These are phyloP conservation scores for Penicillium sp. DNA, from an alignment of 2,329 filamentous ascomycete species.

Conservation along the genomic window DNA sequence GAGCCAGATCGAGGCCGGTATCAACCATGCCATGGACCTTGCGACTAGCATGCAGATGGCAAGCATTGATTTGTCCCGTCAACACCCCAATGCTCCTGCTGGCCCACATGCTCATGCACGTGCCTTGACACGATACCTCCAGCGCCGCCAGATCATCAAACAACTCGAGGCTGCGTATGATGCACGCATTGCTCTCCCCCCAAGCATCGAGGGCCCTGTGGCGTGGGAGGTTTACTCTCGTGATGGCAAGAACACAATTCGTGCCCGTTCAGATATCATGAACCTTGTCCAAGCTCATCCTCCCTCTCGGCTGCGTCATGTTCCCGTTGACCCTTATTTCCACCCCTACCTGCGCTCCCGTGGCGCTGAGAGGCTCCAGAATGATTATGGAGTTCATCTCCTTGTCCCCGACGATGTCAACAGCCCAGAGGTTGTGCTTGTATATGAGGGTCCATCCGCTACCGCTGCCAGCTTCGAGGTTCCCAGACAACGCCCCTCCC, in stretches of 20 bases:
- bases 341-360: conserved; percentile 47
- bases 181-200: conserved; percentile 82
- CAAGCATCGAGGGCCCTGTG: conserved; percentile 62
- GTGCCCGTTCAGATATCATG: conserved; percentile 50
- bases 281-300: conserved; percentile 51
- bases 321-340: conserved; percentile 51
- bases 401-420: conserved; percentile 48
- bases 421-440: conserved; percentile 46
- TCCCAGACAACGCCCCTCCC: conserved; percentile 55
- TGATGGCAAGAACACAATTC: conserved; percentile 71
- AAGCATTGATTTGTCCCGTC: conserved; percentile 75
- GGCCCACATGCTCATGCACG: conserved; percentile 76
- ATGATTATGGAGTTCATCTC: conserved; percentile 48
- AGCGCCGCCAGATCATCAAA: conserved; percentile 75
- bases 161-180: conserved; percentile 76
- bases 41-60: conserved; percentile 83
- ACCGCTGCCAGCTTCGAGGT: conserved; percentile 52
- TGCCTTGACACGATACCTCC: conserved; percentile 83
- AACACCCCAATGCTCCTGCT: conserved; percentile 69
- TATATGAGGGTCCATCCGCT: conserved; percentile 49
- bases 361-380: conserved; percentile 38
- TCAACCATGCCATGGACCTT: conserved; percentile 82
- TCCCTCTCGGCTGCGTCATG: conserved; percentile 43
- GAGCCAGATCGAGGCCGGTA: conserved; percentile 68
- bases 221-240: conserved; percentile 87